phyloP scores from a whole-genome alignment of 192 early-diverging fungal genomes.

The Coemansia sp. region DNA sequence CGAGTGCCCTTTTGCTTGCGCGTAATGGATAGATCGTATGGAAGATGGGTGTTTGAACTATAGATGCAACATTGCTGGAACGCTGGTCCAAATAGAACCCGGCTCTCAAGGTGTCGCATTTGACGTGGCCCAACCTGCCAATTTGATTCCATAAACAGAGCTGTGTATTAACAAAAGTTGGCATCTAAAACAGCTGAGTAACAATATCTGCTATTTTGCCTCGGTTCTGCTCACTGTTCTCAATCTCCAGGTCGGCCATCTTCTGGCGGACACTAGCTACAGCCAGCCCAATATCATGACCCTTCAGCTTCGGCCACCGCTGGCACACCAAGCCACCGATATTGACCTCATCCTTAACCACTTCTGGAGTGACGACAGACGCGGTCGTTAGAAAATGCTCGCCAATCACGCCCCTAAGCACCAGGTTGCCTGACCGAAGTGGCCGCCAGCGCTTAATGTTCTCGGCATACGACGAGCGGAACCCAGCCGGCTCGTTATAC shows the following conservation, averaged over 20 bases:
- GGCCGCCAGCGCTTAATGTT: constrained; percentile 31
- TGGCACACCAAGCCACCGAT: constrained; percentile 41
- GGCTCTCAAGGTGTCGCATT: too few relatives aligned
- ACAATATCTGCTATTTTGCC: constrained; percentile 30
- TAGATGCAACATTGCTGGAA: neutral
- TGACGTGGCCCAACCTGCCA: neutral
- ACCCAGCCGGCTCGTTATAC: constrained; percentile 30
- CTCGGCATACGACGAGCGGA: constrained; percentile 2
- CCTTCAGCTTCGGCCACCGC: constrained; percentile 37
- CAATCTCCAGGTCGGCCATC: constrained; percentile 28
- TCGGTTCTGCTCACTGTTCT: constrained; percentile 35
- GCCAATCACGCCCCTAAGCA: constrained; percentile 28
- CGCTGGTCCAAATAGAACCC: neutral
- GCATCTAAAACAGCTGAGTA: constrained; percentile 10
- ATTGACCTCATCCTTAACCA: constrained; percentile 29
- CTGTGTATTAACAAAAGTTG: neutral
- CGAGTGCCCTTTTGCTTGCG: neutral
- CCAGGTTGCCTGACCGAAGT: constrained; percentile 20
- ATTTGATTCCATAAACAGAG: neutral
- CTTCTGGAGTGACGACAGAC: constrained; percentile 16
- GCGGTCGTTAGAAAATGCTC: constrained; percentile 33
- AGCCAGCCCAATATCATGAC: constrained; percentile 34
- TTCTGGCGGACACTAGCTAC: constrained; percentile 19
- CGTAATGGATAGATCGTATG: constrained; percentile 5
- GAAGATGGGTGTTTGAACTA: constrained; percentile 3